Conservation (phyloP, 352 stramenopile species). For the Globisporangium ultimum region DNA sequence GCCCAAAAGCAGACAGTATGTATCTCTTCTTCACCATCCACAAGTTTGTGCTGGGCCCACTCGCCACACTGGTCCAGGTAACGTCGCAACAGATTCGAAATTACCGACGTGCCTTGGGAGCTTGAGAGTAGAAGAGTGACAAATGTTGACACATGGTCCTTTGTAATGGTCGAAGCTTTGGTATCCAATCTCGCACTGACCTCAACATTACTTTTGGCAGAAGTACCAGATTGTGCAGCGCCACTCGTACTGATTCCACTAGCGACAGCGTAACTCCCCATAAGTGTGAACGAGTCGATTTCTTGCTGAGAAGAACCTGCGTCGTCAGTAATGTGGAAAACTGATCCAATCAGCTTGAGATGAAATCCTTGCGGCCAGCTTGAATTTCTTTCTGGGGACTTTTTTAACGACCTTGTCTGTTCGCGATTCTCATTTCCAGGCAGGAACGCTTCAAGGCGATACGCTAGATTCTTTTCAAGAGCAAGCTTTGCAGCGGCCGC, state of each 20-base stretch:
- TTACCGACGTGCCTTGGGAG: background rate
- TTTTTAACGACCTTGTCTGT: conserved; percentile 6
- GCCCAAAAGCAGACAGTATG: conserved; percentile 51
- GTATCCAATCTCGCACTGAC: background rate
- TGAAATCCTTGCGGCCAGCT: conserved; percentile 24
- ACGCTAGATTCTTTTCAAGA: conserved; percentile 57
- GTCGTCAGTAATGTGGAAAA: conserved; percentile 28
- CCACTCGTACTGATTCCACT: background rate
- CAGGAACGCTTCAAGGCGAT: conserved; percentile 45
- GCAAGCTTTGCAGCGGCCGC: conserved; percentile 56
- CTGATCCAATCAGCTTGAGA: conserved; percentile 23
- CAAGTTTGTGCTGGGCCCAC: conserved; percentile 44
- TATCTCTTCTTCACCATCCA: conserved; percentile 27
- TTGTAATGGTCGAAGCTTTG: conserved; percentile 8
- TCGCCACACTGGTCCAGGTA: conserved; percentile 64
- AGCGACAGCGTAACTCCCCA: conserved; percentile 2
- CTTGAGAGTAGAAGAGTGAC: conserved; percentile 1
- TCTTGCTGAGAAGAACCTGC: conserved; percentile 10
- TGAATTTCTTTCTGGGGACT: conserved; percentile 7
- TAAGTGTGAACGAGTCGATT: conserved; percentile 17
- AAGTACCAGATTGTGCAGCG: background rate
- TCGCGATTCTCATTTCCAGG: conserved; percentile 13
- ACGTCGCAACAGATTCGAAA: conserved; percentile 3
- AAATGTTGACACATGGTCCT: conserved; percentile 15
- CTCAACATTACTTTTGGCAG: background rate